Base-by-base conservation (phyloP, 2,329 filamentous ascomycete species). In the Ophiostoma himal-ulmi region DNA sequence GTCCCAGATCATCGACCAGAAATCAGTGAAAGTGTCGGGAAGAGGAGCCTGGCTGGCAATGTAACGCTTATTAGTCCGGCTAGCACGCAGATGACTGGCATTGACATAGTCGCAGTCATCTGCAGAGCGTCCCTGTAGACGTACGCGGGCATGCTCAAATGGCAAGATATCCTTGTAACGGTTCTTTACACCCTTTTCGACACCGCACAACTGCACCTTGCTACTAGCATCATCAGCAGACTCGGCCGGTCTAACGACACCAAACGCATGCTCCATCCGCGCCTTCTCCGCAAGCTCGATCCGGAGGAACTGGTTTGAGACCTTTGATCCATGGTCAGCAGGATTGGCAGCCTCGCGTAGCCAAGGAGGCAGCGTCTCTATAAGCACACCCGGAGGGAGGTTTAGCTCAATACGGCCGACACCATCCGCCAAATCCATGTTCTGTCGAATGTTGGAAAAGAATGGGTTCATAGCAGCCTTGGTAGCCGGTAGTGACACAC, bases 1-100 rank as follows among this genome's bases (percentile, higher is more conserved):
- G 77, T 98, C 94, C 95, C 95, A 99, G 39, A 98, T 85, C 13
- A 97, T 91, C 72, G 93, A 94, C 95, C 95, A 99, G 77, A 99
- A 99, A 79, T 99, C 95, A 78, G 92, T 89, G 76, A 96, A 97
- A 0, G 95, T 99, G 68, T 92, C 89, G 26, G 95, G 95, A 52
- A 98, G 86, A 11, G 95, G 95, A 0, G 93, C 95, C 79, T 99
- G 95, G 14, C 93, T 94, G 67, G 94, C 94, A 79, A 99, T 98
- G 77, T 99, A 99, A 60, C 89, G 87, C 82, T 96, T 97, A 78
- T 96, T 90, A 74, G 92, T 96, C 75, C 90, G 86, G 37, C 89
- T 86, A 1, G 94, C 87, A 77, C 91, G 89, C 73, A 98, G 83
- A 75, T 96, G 88, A 78, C 92, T 98, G 22, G 94, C 95, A 77